A percentile compares a stretch with the other conserved stretches of the same genome.
Conservation (phyloP, 192 early-diverging fungal genomes). For the Podila horticola region DNA sequence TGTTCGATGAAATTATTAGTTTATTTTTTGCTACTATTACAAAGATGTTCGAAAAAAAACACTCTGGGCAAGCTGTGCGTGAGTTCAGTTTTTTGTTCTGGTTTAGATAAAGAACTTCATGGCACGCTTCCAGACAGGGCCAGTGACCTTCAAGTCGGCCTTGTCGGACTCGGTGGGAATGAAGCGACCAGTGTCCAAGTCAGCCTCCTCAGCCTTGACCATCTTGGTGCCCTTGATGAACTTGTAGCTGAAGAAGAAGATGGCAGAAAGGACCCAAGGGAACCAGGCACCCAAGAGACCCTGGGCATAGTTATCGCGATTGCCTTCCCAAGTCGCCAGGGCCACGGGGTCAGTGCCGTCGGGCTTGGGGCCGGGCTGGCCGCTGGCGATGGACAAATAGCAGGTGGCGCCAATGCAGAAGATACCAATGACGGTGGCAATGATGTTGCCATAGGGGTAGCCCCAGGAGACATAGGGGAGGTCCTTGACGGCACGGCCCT, state of each 20-base stretch:
- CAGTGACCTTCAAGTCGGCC: constrained; percentile 19
- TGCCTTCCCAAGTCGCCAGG: background rate
- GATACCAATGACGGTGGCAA: constrained; percentile 71
- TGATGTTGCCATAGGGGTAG: constrained; percentile 58
- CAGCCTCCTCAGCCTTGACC: constrained; percentile 65
- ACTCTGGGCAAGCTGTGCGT: no score
- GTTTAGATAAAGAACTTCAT: constrained; percentile 20
- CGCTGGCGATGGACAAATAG: constrained; percentile 58
- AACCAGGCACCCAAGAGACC: constrained; percentile 43
- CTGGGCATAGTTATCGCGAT: constrained; percentile 9
- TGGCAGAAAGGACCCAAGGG: constrained; percentile 33
- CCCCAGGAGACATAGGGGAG: constrained; percentile 65
- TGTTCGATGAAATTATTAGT: no score
- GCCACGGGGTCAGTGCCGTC: background rate
- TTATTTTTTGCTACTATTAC: no score
- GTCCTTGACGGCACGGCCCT: constrained; percentile 70
- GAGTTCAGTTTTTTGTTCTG: background rate
- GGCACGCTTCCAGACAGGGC: constrained; percentile 34
- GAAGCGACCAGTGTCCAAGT: constrained; percentile 66
- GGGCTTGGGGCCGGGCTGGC: constrained; percentile 50
- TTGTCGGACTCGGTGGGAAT: constrained; percentile 46
- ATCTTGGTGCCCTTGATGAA: constrained; percentile 54
- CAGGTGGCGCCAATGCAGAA: constrained; percentile 66
- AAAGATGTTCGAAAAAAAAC: no score
- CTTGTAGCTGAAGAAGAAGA: constrained; percentile 69